phyloP scores from a whole-genome alignment of 1,284 basidiomycete species.

The Blastosporella zonata region DNA sequence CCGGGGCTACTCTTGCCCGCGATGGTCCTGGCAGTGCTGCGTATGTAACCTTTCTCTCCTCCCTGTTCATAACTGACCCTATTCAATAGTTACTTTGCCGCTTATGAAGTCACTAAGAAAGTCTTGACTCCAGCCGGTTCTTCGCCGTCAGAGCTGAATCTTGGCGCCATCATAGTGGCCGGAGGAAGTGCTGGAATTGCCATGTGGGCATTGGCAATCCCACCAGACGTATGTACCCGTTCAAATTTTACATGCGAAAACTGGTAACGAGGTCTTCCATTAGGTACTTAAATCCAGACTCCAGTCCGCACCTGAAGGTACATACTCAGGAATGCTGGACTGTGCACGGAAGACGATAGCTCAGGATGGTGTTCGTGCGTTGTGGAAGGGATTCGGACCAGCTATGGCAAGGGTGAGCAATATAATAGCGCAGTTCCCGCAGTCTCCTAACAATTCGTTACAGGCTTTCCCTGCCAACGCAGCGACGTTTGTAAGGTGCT shows the following conservation, averaged over 20 bases:
- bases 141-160: conserved; percentile 78
- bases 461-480: conserved; percentile 93
- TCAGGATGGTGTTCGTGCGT: conserved; percentile 82
- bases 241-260: not conserved
- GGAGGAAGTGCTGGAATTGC: conserved; percentile 95
- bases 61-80: conserved; percentile 3
- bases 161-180: conserved; percentile 87
- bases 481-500: conserved; percentile 82
- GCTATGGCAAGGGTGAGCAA: conserved; percentile 85
- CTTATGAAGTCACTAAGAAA: conserved; percentile 95
- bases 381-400: conserved; percentile 98
- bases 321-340: conserved; percentile 92
- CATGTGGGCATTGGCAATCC: conserved; percentile 97
- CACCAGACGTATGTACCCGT: conserved; percentile 75
- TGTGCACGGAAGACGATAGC: conserved; percentile 92
- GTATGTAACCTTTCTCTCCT: conserved; percentile 46
- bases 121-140: conserved; percentile 76
- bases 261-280: conserved; percentile 1
- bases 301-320: conserved; percentile 95
- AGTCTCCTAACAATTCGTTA: conserved; percentile 8
- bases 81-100: conserved; percentile 83
- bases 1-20: conserved; percentile 86
- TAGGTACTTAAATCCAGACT: conserved; percentile 95
- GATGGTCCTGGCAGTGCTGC: conserved; percentile 97
- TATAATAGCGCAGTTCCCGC: not conserved